These are phyloP conservation scores for Cladophialophora immunda DNA, from an alignment of 2,329 filamentous ascomycete species.

Conservation along the genomic window DNA sequence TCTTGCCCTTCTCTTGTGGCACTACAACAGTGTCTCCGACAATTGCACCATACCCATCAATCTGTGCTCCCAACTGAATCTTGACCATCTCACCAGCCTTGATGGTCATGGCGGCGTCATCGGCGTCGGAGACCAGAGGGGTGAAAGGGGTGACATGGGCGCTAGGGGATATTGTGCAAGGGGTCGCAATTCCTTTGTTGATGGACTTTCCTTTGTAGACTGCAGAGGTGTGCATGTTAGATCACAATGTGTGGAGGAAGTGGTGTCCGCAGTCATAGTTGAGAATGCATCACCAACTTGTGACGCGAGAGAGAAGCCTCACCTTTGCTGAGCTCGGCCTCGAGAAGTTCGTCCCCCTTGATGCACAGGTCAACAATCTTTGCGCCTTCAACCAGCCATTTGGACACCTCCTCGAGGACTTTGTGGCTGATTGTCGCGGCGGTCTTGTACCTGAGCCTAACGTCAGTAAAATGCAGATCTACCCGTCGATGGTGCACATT, in stretches of 20 bases:
- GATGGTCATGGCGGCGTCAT: slow-evolving; percentile 81
- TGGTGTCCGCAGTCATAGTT: not conserved
- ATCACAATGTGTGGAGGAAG: not conserved
- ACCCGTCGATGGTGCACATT: not conserved
- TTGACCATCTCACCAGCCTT: slow-evolving; percentile 90
- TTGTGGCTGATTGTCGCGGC: slow-evolving; percentile 95
- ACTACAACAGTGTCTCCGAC: slow-evolving; percentile 92
- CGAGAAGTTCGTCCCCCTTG: slow-evolving; percentile 92
- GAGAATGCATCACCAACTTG: not conserved
- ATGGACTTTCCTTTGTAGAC: slow-evolving; percentile 99
- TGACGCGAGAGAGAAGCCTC: not conserved
- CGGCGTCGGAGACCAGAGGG: slow-evolving; percentile 83
- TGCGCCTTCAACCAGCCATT: slow-evolving; percentile 79
- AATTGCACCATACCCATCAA: slow-evolving; percentile 95
- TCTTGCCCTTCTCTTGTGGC: slow-evolving; percentile 65
- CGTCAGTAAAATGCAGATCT: slow-evolving; percentile 9
- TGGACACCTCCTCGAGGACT: slow-evolving; percentile 83
- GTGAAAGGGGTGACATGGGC: slow-evolving; percentile 97
- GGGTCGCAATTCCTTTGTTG: slow-evolving; percentile 71
- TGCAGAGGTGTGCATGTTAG: slow-evolving; percentile 12
- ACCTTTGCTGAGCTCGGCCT: slow-evolving; percentile 85
- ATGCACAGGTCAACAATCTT: slow-evolving; percentile 96
- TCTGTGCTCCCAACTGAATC: slow-evolving; percentile 98
- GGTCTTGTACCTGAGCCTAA: slow-evolving; percentile 76
- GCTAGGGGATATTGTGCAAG: slow-evolving; percentile 89